Evolutionary conservation across 345 rosid genomes (phyloP), one percentile per base, ranked within the genome.

Genomic region (Fremontodendron californicum): DNA sequence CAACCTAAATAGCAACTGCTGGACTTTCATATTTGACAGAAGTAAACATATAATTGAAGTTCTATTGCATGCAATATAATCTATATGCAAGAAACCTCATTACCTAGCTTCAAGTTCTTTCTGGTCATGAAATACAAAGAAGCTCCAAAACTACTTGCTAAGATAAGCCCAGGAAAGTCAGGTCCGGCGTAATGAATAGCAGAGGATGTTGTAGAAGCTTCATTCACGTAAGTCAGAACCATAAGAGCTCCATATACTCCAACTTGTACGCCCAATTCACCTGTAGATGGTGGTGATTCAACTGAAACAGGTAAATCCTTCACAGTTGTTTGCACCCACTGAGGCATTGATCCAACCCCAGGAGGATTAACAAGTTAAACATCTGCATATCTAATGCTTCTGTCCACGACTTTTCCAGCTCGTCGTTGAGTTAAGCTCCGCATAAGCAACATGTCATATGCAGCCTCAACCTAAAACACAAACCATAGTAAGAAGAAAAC

Each of bases 361-460:
- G 86, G 72, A 25, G 90, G 70, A 73, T 69, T 79, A 37, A 66
- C 84, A 40, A 93, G 85, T 83, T 93, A 93, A 74, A 96, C 99
- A 86, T 96, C 98, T 6, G 99, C 99, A 83, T 90, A 96, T 5
- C 95, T 91, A 49, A 96, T 84, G 81, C 80, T 86, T 84, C 90
- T 90, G 81, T 84, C 85, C 61, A 84, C 88, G 33, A 93, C 98
- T 84, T 92, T 96, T 62, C 98, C 99, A 29, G 94, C 86, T 82
- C 88, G 90, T 45, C 99, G 93, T 85, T 87, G 99, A 78, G 92
- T 90, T 60, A 96, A 85, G 84, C 98, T 96, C 78, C 84, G 88
- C 99, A 93, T 93, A 77, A 93, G 98, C 85, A 96, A 75, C 99
- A 96, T 93, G 78, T 96, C 98, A 84, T 93, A 93, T 6, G 98